Percentiles rank a stretch among this genome's conserved stretches.
phyloP scores from a whole-genome alignment of 1,139 yeast species.

The Hemisphaericaspora xylanilytica region DNA sequence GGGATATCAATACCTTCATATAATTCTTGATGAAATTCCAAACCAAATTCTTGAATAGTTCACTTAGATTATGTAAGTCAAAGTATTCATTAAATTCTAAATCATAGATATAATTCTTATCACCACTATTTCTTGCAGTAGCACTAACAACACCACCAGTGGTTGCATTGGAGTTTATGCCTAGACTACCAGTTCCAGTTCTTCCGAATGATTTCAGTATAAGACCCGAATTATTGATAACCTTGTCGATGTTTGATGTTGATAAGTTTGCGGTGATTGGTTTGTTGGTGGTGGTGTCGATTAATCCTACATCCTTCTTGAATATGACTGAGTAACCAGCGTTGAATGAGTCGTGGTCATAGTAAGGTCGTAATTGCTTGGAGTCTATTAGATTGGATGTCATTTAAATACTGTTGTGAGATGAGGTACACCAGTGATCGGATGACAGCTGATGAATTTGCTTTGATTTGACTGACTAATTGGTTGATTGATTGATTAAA shows the following conservation, averaged over 20 bases:
- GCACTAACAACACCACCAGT: not conserved
- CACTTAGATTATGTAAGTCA: conserved; percentile 55
- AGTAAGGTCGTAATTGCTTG: conserved; percentile 59
- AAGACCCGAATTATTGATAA: conserved; percentile 14
- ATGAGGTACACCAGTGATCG: too few species aligned
- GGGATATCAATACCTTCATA: conserved; percentile 64
- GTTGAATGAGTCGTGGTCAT: conserved; percentile 66
- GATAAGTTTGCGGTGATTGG: conserved; percentile 32
- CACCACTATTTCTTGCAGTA: conserved; percentile 13
- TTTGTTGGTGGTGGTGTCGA: conserved; percentile 36
- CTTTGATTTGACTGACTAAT: too few species aligned
- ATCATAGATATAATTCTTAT: conserved; percentile 56
- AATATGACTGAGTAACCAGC: conserved; percentile 64
- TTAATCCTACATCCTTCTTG: conserved; percentile 60
- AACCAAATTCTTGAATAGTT: conserved; percentile 50
- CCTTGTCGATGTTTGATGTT: conserved; percentile 17
- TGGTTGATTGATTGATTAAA: too few species aligned
- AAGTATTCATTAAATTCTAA: conserved; percentile 68
- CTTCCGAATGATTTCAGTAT: conserved; percentile 12
- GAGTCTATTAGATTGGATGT: too few species aligned
- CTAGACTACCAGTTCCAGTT: conserved; percentile 23
- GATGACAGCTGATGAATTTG: too few species aligned
- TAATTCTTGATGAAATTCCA: conserved; percentile 68
- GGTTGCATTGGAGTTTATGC: conserved; percentile 13
- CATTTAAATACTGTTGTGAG: too few species aligned